phyloP scores from a whole-genome alignment of 495 filamentous ascomycete genomes.

The Aspergillus cavernicola region DNA sequence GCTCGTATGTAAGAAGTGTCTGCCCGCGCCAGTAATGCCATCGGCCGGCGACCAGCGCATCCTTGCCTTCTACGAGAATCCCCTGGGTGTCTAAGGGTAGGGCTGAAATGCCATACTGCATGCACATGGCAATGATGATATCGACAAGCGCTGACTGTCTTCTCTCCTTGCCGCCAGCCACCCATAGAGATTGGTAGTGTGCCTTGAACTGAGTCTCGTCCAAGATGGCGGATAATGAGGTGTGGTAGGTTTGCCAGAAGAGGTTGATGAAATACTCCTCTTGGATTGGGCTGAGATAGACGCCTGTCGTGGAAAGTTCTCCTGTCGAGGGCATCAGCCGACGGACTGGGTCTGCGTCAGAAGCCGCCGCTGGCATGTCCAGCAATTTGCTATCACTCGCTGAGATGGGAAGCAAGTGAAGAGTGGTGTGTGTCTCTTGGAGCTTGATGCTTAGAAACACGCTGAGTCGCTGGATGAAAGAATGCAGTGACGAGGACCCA shows the following conservation, averaged over 20 bases:
- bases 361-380: neutral
- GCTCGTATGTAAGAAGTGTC: conserved; percentile 39
- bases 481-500: conserved; percentile 5
- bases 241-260: conserved; percentile 49
- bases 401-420: conserved; percentile 5
- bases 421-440: neutral
- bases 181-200: conserved; percentile 45
- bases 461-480: conserved; percentile 3
- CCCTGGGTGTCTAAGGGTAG: neutral
- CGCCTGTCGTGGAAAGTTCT: conserved; percentile 26
- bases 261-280: conserved; percentile 48
- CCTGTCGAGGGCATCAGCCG: neutral
- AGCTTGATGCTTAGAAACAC: neutral
- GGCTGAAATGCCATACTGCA: conserved; percentile 34
- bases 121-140: conserved; percentile 47
- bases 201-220: conserved; percentile 41
- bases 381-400: conserved; percentile 7
- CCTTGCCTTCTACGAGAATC: conserved; percentile 20
- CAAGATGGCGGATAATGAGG: conserved; percentile 27
- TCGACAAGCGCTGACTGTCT: conserved; percentile 39
- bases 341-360: conserved; percentile 5
- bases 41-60: conserved; percentile 39
- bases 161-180: conserved; percentile 25
- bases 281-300: conserved; percentile 23
- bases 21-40: conserved; percentile 45